Conservation (phyloP, 2,329 filamentous ascomycete species). For the Hypomyces perniciosus region DNA sequence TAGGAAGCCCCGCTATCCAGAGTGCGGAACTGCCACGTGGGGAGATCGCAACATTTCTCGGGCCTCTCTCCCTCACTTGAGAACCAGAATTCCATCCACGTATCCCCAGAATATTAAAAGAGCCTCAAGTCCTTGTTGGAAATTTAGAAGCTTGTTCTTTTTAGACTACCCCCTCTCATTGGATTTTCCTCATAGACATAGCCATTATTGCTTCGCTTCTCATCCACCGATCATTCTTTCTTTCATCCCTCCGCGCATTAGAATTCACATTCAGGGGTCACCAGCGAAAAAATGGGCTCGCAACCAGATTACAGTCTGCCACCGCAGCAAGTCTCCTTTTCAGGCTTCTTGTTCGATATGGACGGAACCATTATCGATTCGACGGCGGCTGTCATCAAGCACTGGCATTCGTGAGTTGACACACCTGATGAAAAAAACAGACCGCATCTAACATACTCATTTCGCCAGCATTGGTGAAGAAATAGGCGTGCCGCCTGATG, state of each 20-base stretch:
- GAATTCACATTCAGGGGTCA: not conserved
- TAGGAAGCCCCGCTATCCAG: constrained; percentile 6
- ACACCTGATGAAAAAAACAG: not conserved
- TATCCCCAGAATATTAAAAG: too few species aligned
- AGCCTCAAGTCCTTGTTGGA: too few species aligned
- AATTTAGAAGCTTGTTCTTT: too few species aligned
- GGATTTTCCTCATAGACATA: too few species aligned
- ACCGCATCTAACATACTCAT: constrained; percentile 1
- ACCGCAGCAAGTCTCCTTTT: constrained; percentile 42
- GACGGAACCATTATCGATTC: constrained; percentile 81
- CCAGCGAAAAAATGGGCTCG: constrained; percentile 26
- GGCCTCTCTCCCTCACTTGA: too few species aligned
- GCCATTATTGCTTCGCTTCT: not conserved
- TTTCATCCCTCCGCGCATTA: too few species aligned
- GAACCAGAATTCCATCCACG: too few species aligned
- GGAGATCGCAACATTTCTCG: constrained; percentile 1
- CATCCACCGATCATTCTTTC: not conserved
- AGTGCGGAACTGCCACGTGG: constrained; percentile 25
- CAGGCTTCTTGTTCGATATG: constrained; percentile 65
- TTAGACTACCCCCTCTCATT: too few species aligned
- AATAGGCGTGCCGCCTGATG: constrained; percentile 75
- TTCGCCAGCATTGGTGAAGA: constrained; percentile 64
- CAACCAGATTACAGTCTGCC: constrained; percentile 36
- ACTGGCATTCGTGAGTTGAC: constrained; percentile 60
- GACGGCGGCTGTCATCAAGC: constrained; percentile 68